phyloP scores from a whole-genome alignment of 371 early-diverging fungal genomes.

The Haplosporangium sp. region DNA sequence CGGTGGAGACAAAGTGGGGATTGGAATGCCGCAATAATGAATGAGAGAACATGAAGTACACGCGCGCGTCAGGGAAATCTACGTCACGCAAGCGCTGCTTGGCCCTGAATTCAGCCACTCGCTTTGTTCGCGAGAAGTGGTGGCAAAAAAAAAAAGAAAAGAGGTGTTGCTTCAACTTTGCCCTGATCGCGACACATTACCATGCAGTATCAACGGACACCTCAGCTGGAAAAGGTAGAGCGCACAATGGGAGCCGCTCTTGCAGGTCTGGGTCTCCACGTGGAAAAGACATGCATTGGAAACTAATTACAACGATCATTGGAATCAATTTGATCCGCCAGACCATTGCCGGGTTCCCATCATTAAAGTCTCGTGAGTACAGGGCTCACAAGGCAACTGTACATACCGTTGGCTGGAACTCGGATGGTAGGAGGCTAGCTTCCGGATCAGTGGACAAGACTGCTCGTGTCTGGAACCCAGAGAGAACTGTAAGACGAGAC shows the following conservation, averaged over 20 bases:
- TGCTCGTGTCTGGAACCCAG: slow-evolving; percentile 76
- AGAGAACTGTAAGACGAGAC: slow-evolving; percentile 61
- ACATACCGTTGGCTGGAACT: slow-evolving; percentile 75
- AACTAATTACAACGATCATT: background rate
- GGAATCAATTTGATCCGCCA: slow-evolving; percentile 2
- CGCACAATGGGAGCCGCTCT: too few relatives aligned
- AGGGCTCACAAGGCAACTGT: slow-evolving; percentile 71
- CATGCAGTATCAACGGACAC: slow-evolving; percentile 44
- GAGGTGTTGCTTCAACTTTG: too few relatives aligned
- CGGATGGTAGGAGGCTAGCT: slow-evolving; percentile 72
- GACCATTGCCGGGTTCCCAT: slow-evolving; percentile 50
- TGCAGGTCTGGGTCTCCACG: too few relatives aligned
- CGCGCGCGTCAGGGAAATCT: too few relatives aligned
- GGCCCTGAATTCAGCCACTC: too few relatives aligned
- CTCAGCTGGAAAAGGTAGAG: slow-evolving; percentile 37
- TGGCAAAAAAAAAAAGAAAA: too few relatives aligned
- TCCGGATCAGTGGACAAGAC: slow-evolving; percentile 78
- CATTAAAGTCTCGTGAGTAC: slow-evolving; percentile 58
- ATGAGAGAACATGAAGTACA: too few relatives aligned
- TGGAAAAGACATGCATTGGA: background rate
- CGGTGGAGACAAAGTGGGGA: background rate
- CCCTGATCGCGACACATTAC: background rate
- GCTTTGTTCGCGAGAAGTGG: too few relatives aligned
- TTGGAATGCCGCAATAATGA: too few relatives aligned
- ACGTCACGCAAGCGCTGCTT: too few relatives aligned